Percentiles rank a stretch among this genome's conserved stretches.
phyloP scores from a whole-genome alignment of 768 basidiomycete species.

The Lyophyllum decastes region DNA sequence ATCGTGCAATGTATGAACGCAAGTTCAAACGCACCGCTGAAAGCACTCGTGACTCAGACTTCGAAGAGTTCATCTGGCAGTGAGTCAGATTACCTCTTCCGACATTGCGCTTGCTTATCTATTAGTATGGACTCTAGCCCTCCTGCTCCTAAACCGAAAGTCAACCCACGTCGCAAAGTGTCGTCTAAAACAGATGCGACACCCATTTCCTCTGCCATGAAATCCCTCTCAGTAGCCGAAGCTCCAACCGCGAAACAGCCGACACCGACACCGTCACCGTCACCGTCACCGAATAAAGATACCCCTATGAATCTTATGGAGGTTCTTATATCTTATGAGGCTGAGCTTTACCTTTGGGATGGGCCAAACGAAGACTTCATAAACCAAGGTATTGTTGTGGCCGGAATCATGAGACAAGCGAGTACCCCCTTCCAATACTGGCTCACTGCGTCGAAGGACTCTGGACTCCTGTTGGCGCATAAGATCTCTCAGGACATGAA shows the following conservation, averaged over 20 bases:
- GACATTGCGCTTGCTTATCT: background rate
- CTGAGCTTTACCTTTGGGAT: slow-evolving; percentile 68
- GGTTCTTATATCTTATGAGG: slow-evolving; percentile 42
- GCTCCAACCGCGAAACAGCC: background rate
- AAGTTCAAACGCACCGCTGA: slow-evolving; percentile 79
- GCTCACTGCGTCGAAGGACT: slow-evolving; percentile 54
- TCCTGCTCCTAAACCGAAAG: slow-evolving; percentile 30
- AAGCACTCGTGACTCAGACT: slow-evolving; percentile 60
- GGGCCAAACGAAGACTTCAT: slow-evolving; percentile 47
- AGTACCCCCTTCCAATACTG: slow-evolving; percentile 55
- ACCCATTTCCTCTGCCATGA: slow-evolving; percentile 2
- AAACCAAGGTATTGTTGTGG: slow-evolving; percentile 54
- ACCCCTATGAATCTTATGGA: slow-evolving; percentile 27
- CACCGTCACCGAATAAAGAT: slow-evolving; percentile 1
- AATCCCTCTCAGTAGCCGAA: slow-evolving; percentile 6
- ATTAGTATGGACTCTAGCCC: slow-evolving; percentile 28
- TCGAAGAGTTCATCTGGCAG: slow-evolving; percentile 84
- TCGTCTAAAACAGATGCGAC: slow-evolving; percentile 23
- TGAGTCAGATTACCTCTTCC: slow-evolving; percentile 41
- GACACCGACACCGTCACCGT: background rate
- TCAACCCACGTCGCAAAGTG: slow-evolving; percentile 33
- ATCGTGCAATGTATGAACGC: slow-evolving; percentile 95
- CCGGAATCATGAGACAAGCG: slow-evolving; percentile 50
- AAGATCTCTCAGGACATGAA: slow-evolving; percentile 69
- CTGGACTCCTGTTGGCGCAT: slow-evolving; percentile 59